A percentile compares a stretch with the other conserved stretches of the same genome.
Conservation (phyloP, 176 grass and related monocot species). For the Dactylis glomerata region DNA sequence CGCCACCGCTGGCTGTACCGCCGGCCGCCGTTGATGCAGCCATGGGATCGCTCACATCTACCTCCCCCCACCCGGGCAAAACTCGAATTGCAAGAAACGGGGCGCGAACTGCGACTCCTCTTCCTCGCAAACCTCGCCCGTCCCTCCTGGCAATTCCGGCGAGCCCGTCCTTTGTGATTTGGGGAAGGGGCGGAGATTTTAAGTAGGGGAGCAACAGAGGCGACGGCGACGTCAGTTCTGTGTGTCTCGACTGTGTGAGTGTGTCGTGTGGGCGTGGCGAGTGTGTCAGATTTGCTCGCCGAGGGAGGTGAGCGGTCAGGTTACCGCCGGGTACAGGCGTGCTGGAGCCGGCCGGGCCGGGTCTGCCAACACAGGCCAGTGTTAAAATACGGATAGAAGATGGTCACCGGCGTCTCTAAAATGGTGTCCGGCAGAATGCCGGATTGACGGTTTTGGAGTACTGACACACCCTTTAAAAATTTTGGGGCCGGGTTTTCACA, state of each 20-base stretch:
- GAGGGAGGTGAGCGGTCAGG: neutral
- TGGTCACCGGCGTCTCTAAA: too few species aligned
- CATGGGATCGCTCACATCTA: slow-evolving; percentile 21
- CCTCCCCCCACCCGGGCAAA: neutral
- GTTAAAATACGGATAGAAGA: too few species aligned
- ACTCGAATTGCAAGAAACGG: neutral
- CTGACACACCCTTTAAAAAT: too few species aligned
- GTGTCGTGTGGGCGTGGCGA: neutral
- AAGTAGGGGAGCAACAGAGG: neutral
- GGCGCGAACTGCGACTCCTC: neutral
- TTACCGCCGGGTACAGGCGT: neutral
- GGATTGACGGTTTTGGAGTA: too few species aligned
- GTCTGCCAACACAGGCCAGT: too few species aligned
- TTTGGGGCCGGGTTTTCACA: too few species aligned
- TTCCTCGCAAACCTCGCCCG: neutral
- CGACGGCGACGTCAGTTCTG: slow-evolving; percentile 37
- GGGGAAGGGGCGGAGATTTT: neutral
- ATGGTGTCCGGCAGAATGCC: too few species aligned
- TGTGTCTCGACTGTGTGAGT: neutral
- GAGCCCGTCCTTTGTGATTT: neutral
- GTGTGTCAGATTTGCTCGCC: slow-evolving; percentile 19
- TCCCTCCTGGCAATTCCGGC: neutral
- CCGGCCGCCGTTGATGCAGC: neutral
- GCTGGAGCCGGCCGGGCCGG: too few species aligned
- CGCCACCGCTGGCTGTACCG: neutral